Conservation (phyloP, 108 stramenopile genomes). For the Mayamaea pseudoterrestris region DNA sequence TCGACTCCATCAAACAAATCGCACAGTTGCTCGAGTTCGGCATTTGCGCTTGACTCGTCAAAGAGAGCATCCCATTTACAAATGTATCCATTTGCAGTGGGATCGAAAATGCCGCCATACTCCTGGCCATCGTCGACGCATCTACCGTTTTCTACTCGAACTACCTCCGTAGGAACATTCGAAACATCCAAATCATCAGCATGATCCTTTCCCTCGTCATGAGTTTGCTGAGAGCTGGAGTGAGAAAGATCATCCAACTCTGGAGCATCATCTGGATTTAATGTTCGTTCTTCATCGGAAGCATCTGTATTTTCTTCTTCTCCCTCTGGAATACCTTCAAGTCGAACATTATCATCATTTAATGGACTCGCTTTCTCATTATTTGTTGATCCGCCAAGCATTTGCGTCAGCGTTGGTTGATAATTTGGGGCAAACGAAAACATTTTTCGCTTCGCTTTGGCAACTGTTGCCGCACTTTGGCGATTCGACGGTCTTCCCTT, state of each 20-base stretch:
- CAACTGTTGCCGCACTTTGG: not conserved
- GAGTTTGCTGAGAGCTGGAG: too few relatives aligned
- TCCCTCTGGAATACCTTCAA: not conserved
- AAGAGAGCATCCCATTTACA: constrained; percentile 4
- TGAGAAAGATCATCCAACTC: not conserved
- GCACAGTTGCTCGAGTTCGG: not conserved
- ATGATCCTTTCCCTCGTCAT: too few relatives aligned
- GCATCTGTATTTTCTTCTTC: not conserved
- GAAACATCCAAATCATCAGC: too few relatives aligned
- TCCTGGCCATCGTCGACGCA: not conserved
- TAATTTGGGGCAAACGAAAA: not conserved
- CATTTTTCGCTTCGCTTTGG: constrained; percentile 4
- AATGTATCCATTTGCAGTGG: too few relatives aligned
- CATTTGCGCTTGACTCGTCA: constrained; percentile 1
- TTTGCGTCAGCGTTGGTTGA: constrained; percentile 22
- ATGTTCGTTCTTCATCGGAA: not conserved
- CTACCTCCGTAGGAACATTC: too few relatives aligned
- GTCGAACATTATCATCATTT: not conserved
- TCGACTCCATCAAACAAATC: constrained; percentile 1
- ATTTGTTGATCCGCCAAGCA: constrained; percentile 7
- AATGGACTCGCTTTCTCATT: not conserved
- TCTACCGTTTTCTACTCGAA: too few relatives aligned
- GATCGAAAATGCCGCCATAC: not conserved
- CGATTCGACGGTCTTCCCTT: constrained; percentile 4
- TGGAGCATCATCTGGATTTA: not conserved